Conservation (phyloP, 257 asterid genomes). For the Penstemon davidsonii region DNA sequence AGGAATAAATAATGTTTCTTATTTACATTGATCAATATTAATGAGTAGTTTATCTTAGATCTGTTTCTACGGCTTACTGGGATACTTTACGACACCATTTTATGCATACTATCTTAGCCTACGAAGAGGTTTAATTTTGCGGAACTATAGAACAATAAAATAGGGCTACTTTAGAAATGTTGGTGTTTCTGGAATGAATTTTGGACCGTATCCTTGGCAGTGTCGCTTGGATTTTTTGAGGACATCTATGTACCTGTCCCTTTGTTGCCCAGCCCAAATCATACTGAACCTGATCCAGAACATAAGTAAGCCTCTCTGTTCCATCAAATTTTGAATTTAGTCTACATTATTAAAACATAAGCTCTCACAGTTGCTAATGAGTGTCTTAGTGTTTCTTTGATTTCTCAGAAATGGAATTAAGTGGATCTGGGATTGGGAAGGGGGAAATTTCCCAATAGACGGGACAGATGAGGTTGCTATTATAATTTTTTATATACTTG, state of each 20-base stretch:
- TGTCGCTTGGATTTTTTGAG: slow-evolving; percentile 86
- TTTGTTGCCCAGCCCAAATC: slow-evolving; percentile 40
- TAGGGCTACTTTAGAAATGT: no score
- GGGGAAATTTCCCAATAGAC: slow-evolving; percentile 54
- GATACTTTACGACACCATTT: neutral
- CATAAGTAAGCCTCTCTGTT: slow-evolving; percentile 46
- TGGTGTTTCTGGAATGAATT: slow-evolving; percentile 17
- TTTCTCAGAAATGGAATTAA: slow-evolving; percentile 38
- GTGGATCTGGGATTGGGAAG: slow-evolving; percentile 76
- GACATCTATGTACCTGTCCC: slow-evolving; percentile 60
- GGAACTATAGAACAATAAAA: no score
- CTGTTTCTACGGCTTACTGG: neutral
- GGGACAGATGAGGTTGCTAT: slow-evolving; percentile 67
- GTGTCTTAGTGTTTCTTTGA: neutral
- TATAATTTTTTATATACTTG: neutral
- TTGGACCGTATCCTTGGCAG: slow-evolving; percentile 41
- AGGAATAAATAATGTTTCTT: neutral
- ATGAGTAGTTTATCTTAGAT: neutral
- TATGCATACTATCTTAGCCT: neutral
- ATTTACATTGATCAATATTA: neutral
- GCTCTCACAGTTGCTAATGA: neutral
- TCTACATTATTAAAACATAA: neutral
- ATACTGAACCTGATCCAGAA: slow-evolving; percentile 64
- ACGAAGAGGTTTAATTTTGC: neutral
- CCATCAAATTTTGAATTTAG: slow-evolving; percentile 11